Conservation (phyloP, 1,139 yeast species). For the Pichia sp. region DNA sequence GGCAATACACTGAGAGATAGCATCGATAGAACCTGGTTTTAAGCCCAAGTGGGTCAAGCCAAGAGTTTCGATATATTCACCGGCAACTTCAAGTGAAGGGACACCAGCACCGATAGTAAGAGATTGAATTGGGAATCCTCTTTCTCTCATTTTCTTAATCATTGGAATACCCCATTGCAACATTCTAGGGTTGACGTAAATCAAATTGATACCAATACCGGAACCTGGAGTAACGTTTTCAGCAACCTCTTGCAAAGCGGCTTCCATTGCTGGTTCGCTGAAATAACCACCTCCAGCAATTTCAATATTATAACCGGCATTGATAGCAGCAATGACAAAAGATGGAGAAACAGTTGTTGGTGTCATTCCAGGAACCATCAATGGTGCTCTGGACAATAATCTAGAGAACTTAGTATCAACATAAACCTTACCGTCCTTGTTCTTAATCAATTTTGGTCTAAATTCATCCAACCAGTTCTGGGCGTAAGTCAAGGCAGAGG, state of each 20-base stretch:
- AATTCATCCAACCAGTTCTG: slow-evolving; percentile 87
- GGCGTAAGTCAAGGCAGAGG: slow-evolving; percentile 68
- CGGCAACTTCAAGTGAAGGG: slow-evolving; percentile 94
- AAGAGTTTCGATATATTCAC: slow-evolving; percentile 88
- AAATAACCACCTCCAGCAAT: slow-evolving; percentile 99
- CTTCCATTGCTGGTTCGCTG: slow-evolving; percentile 61
- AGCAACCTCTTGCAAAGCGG: slow-evolving; percentile 71
- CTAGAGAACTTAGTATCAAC: slow-evolving; percentile 94
- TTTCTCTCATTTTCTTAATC: slow-evolving; percentile 79
- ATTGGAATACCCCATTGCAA: slow-evolving; percentile 98
- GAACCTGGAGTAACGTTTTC: slow-evolving; percentile 70
- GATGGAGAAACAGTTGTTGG: slow-evolving; percentile 96
- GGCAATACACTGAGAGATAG: slow-evolving; percentile 77
- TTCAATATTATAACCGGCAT: slow-evolving; percentile 96
- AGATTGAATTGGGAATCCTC: slow-evolving; percentile 94
- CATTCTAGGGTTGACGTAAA: slow-evolving; percentile 96
- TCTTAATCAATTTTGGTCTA: slow-evolving; percentile 80
- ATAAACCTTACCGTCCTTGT: slow-evolving; percentile 63
- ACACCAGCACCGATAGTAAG: slow-evolving; percentile 99
- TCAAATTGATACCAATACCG: slow-evolving; percentile 86
- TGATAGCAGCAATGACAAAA: slow-evolving; percentile 86
- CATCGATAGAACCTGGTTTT: slow-evolving; percentile 96
- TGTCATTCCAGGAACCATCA: slow-evolving; percentile 99
- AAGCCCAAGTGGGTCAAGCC: slow-evolving; percentile 92
- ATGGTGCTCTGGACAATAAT: slow-evolving; percentile 89